Conservation (phyloP, 176 grass and related monocot genomes). For the Eragrostis nindensis region DNA sequence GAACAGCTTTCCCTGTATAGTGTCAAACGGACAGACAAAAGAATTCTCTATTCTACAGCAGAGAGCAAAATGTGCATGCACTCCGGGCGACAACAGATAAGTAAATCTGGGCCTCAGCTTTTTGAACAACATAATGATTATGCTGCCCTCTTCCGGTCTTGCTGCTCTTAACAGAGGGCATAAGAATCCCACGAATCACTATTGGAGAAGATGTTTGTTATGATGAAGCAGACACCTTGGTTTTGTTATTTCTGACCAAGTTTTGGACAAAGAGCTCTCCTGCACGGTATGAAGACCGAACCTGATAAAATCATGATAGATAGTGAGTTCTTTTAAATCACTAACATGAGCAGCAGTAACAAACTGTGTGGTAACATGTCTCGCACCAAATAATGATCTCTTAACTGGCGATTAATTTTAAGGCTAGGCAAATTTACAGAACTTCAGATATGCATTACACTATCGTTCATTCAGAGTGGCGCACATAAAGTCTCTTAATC, state of each 20-base stretch:
- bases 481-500: neutral
- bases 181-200: conserved; percentile 5
- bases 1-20: conserved; percentile 20
- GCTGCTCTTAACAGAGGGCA: conserved; percentile 23
- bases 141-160: conserved; percentile 3
- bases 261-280: conserved; percentile 94
- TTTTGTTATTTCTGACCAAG: conserved; percentile 68
- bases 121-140: conserved; percentile 26
- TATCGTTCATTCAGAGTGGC: neutral
- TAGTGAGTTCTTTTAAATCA: conserved; percentile 13
- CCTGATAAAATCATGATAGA: conserved; percentile 52
- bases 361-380: neutral
- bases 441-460: neutral
- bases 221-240: conserved; percentile 25
- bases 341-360: neutral
- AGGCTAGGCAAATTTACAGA: neutral
- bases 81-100: conserved; percentile 1
- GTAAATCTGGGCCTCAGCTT: conserved; percentile 22
- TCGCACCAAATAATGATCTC: neutral
- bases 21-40: conserved; percentile 39
- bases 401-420: conserved; percentile 10
- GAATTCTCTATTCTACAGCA: conserved; percentile 13
- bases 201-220: conserved; percentile 34
- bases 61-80: conserved; percentile 12
- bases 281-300: conserved; percentile 90